Base-by-base conservation (phyloP, 1,284 basidiomycete species). In the Sporisorium scitamineum region DNA sequence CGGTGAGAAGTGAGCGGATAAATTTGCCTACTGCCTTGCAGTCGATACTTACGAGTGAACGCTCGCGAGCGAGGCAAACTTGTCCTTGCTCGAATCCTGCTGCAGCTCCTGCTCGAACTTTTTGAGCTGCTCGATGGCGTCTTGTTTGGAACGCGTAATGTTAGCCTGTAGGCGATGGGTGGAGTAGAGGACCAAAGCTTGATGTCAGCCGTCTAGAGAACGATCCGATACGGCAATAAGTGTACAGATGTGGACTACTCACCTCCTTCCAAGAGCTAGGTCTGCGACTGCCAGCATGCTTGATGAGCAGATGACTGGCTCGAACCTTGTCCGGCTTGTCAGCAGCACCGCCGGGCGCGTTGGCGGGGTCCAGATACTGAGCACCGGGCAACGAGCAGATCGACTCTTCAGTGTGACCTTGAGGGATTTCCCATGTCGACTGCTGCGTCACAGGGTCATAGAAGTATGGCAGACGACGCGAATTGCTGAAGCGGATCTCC, bases 301-400 rank as follows among this genome's bases (percentile, higher is more conserved):
- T 99, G 78, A 97, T 91, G 60, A 99, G 88, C 72, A 99, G 88
- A 87, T 99, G 97, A 84, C 94, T 95, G 13, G 95, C 96, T 63
- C 94, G 90, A 34, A 97, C 94, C 86, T 93, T 89, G 16, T 87
- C 89, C 26, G 48, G 60, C 50, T 39, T 69, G 9, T 87, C 80
- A 18, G 54, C 59, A 13, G 61, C 61, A n/a, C 55, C 69, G 18
- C 64, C 73, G 20, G 70, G 76, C 26, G 78, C 78, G 31, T 72
- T 68, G 51, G 61, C 57, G 6, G 78, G 61, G 26, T 77, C 67
- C 22, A 83, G 77, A n/a, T 79, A 62, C 22, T 81, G 53, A 11
- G 81, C 79, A 22, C 85, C 85, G 1, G 83, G 81, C 7, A 86
- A 70, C 29, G 71, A 60, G 37, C 70, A 65, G 24, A 82, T 76